Evolutionary conservation across 345 rosid species (phyloP).

Genomic region (Dipteronia dyeriana): DNA sequence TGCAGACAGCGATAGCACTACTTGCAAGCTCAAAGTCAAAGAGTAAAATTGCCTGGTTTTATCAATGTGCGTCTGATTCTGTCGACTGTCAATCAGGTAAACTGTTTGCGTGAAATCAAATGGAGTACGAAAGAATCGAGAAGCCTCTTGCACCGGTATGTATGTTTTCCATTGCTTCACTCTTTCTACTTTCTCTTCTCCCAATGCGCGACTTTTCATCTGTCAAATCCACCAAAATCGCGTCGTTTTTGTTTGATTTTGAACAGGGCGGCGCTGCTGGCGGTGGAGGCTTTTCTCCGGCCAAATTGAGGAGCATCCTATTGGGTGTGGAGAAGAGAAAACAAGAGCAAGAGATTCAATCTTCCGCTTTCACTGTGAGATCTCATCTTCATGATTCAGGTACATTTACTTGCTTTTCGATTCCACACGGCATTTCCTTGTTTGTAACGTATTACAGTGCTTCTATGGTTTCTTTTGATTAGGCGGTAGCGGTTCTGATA

Average conservation of each 20-base stretch:
- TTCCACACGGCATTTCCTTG: not conserved
- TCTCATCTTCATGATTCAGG: slow-evolving; percentile 60
- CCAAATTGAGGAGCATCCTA: slow-evolving; percentile 71
- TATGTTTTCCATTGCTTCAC: slow-evolving; percentile 19
- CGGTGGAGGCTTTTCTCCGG: slow-evolving; percentile 75
- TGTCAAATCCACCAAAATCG: not conserved
- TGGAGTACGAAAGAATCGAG: slow-evolving; percentile 90
- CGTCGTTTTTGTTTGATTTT: slow-evolving; percentile 10
- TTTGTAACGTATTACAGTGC: not conserved
- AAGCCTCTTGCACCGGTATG: slow-evolving; percentile 45
- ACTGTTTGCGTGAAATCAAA: slow-evolving; percentile 20
- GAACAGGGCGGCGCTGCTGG: slow-evolving; percentile 34
- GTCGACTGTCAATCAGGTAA: too few relatives aligned
- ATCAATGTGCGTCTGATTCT: too few relatives aligned
- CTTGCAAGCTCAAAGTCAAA: too few relatives aligned
- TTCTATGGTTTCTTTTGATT: too few relatives aligned
- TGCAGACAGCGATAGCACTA: too few relatives aligned
- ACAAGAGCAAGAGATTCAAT: slow-evolving; percentile 49
- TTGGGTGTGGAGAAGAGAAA: slow-evolving; percentile 67
- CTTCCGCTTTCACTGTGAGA: slow-evolving; percentile 44
- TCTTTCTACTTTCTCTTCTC: slow-evolving; percentile 13
- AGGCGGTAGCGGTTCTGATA: slow-evolving; percentile 46
- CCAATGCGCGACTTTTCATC: slow-evolving; percentile 12
- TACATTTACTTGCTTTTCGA: slow-evolving; percentile 15
- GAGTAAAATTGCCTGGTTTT: too few relatives aligned